These are phyloP conservation scores for Aurinia saxatilis DNA, from an alignment of 345 rosid genomes.

Conservation along the genomic window DNA sequence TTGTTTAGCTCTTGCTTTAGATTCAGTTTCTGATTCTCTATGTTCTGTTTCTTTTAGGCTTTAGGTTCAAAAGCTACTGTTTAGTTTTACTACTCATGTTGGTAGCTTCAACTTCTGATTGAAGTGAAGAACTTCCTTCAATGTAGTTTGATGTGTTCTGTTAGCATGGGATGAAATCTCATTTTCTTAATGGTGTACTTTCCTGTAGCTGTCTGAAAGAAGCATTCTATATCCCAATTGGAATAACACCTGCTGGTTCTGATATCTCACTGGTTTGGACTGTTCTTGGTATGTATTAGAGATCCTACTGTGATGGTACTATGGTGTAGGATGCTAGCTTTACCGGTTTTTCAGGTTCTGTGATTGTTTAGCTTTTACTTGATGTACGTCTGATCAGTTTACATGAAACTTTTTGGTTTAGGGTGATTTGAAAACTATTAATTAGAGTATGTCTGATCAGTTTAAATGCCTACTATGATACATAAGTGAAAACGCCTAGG, in stretches of 20 bases:
- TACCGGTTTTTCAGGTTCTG: too few species aligned
- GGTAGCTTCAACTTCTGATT: too few species aligned
- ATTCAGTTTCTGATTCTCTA: too few species aligned
- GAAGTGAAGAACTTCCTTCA: too few species aligned
- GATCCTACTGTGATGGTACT: slow-evolving; percentile 87
- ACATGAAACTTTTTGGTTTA: slow-evolving; percentile 24
- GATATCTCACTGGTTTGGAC: slow-evolving; percentile 92
- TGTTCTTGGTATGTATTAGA: slow-evolving; percentile 76
- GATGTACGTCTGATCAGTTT: background rate
- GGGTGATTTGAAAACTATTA: slow-evolving; percentile 83
- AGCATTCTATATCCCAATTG: slow-evolving; percentile 84
- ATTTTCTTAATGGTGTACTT: slow-evolving; percentile 60
- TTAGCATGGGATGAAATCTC: background rate
- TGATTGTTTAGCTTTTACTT: background rate
- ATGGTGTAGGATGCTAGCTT: background rate
- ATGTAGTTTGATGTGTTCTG: too few species aligned
- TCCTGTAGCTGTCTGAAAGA: slow-evolving; percentile 69
- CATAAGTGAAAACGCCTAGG: slow-evolving; percentile 28
- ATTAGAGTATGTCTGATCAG: slow-evolving; percentile 37
- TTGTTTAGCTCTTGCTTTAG: background rate
- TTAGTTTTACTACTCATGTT: background rate
- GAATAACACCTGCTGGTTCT: slow-evolving; percentile 89
- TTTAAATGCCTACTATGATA: too few species aligned
- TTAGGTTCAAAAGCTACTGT: background rate
- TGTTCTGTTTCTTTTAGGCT: background rate